Evolutionary conservation across 257 asterid species (phyloP).

Genomic region (Leptodermis oblonga): DNA sequence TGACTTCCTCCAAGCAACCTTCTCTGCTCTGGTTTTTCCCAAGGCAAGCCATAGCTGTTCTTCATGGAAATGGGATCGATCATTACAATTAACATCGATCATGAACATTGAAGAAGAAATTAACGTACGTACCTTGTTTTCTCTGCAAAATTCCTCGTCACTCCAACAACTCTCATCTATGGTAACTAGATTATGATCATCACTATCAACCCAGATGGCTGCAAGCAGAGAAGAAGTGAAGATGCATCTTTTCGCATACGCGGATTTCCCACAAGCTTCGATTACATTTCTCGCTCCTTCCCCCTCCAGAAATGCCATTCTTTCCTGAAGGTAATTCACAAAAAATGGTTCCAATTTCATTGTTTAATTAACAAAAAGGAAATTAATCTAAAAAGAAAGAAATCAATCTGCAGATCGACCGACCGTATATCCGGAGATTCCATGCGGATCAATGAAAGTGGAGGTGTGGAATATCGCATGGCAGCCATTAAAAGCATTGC

Average conservation of each 20-base stretch:
- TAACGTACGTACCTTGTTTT: constrained; percentile 23
- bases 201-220: constrained; percentile 20
- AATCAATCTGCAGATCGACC: background rate
- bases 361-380: too few species aligned
- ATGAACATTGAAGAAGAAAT: background rate
- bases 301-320: constrained; percentile 29
- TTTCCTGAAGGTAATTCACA: constrained; percentile 18
- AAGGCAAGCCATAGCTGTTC: constrained; percentile 37
- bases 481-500: constrained; percentile 30
- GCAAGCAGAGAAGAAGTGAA: constrained; percentile 37
- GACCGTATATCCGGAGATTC: constrained; percentile 35
- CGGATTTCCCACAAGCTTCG: constrained; percentile 30
- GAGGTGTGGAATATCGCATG: constrained; percentile 39
- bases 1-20: constrained; percentile 31
- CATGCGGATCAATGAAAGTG: constrained; percentile 33
- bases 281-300: constrained; percentile 37
- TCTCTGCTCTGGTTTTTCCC: constrained; percentile 35
- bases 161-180: constrained; percentile 33
- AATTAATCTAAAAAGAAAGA: background rate
- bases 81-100: too few species aligned
- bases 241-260: constrained; percentile 26
- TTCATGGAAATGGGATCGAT: too few species aligned
- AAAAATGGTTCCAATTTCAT: background rate
- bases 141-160: constrained; percentile 30
- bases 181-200: background rate